Percentiles rank a stretch among this genome's conserved stretches.
phyloP scores from a whole-genome alignment of 1,284 basidiomycete genomes.

The Gastroboletus turbinatus region DNA sequence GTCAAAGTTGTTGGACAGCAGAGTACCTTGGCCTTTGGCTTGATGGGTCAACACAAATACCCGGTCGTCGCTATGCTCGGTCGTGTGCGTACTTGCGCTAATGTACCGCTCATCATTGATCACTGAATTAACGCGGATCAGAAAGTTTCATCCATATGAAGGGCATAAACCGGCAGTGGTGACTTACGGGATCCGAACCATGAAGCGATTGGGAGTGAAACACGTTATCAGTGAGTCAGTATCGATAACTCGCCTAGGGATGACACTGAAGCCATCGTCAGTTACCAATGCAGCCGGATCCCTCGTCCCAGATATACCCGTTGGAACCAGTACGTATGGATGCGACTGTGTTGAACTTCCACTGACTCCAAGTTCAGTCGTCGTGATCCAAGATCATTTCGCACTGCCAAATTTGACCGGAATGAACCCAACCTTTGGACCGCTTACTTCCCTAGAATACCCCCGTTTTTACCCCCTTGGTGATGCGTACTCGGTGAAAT shows the following conservation, averaged over 20 bases:
- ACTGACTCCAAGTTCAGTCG: conserved; percentile 48
- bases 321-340: conserved; percentile 72
- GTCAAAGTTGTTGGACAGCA: conserved; percentile 69
- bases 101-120: not conserved
- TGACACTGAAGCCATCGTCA: conserved; percentile 31
- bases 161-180: conserved; percentile 68
- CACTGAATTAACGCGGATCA: conserved; percentile 6
- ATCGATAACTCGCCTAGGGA: not conserved
- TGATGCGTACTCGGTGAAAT: conserved; percentile 68
- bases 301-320: conserved; percentile 65
- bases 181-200: conserved; percentile 74
- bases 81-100: conserved; percentile 47
- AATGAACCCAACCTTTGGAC: conserved; percentile 78
- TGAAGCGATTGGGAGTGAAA: conserved; percentile 72
- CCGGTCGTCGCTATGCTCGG: conserved; percentile 86
- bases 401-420: conserved; percentile 77
- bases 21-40: conserved; percentile 76
- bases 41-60: conserved; percentile 57
- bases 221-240: conserved; percentile 65
- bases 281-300: conserved; percentile 87
- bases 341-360: not conserved
- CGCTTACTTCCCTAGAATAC: conserved; percentile 51
- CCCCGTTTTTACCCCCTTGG: conserved; percentile 79
- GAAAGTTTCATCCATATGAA: conserved; percentile 79
- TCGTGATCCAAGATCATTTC: conserved; percentile 80